phyloP scores from a whole-genome alignment of 73 alveolate genomes.

The Paramecium tetraurelia region DNA sequence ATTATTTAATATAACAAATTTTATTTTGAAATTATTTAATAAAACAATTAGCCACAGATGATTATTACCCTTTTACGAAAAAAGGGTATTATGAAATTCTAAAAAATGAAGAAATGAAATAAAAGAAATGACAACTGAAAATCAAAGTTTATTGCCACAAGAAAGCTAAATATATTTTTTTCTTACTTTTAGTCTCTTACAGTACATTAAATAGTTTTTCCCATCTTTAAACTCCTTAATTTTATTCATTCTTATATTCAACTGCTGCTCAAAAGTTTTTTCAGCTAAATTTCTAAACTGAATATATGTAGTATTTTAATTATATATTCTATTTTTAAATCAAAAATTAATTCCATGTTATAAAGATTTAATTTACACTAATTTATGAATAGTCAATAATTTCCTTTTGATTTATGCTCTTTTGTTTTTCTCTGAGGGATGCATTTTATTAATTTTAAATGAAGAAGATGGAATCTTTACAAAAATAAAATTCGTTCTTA shows the following conservation, averaged over 20 bases:
- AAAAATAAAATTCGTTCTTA: neutral
- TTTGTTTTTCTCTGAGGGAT: neutral
- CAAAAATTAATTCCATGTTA: neutral
- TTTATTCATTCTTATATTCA: neutral
- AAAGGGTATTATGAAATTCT: neutral
- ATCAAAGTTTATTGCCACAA: neutral
- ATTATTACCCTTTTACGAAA: no score
- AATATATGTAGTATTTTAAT: no score
- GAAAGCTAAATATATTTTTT: neutral
- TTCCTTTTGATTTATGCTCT: neutral
- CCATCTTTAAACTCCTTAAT: constrained; percentile 14
- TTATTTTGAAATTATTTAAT: neutral
- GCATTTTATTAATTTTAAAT: neutral
- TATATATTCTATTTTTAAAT: no score
- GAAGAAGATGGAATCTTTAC: neutral
- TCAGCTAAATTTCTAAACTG: no score
- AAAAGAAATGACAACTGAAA: neutral
- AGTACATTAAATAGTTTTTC: constrained; percentile 11
- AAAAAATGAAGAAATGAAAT: neutral
- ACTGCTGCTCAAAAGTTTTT: neutral
- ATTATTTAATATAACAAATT: neutral
- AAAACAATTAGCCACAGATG: neutral
- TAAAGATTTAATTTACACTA: neutral
- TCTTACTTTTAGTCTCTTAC: neutral
- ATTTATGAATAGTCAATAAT: neutral